Conservation (phyloP, 2,329 filamentous ascomycete genomes). For the Aspergillus neoniger region DNA sequence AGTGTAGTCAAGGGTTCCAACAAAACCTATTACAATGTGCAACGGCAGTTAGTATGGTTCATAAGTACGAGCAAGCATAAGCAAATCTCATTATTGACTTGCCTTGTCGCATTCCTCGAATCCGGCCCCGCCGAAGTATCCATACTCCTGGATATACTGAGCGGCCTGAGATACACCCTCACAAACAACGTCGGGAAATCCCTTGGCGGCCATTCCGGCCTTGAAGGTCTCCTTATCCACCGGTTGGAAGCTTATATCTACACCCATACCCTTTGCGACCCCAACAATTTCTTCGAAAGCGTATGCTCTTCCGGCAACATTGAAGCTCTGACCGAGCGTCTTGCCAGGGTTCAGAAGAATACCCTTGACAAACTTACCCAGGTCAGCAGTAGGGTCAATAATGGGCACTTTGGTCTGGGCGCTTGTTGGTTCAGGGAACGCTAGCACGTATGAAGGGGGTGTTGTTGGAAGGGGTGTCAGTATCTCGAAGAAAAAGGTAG, state of each 20-base stretch:
- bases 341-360: slow-evolving; percentile 36
- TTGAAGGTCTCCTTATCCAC: slow-evolving; percentile 35
- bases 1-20: background rate
- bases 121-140: slow-evolving; percentile 52
- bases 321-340: slow-evolving; percentile 48
- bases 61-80: too few species aligned
- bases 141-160: slow-evolving; percentile 51
- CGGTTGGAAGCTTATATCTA: slow-evolving; percentile 29
- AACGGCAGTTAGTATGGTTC: background rate
- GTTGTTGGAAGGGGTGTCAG: slow-evolving; percentile 3
- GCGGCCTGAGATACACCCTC: slow-evolving; percentile 57
- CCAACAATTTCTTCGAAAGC: slow-evolving; percentile 45
- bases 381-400: slow-evolving; percentile 15
- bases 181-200: slow-evolving; percentile 44
- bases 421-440: slow-evolving; percentile 1
- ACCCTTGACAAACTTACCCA: slow-evolving; percentile 29
- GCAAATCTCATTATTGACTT: too few species aligned
- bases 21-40: background rate
- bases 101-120: background rate
- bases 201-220: slow-evolving; percentile 34
- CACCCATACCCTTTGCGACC: slow-evolving; percentile 40
- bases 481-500: slow-evolving; percentile 9
- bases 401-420: slow-evolving; percentile 10
- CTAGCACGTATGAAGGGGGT: background rate
- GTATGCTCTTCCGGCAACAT: slow-evolving; percentile 47